phyloP scores from a whole-genome alignment of 257 asterid genomes.

The Verbascum thapsus region DNA sequence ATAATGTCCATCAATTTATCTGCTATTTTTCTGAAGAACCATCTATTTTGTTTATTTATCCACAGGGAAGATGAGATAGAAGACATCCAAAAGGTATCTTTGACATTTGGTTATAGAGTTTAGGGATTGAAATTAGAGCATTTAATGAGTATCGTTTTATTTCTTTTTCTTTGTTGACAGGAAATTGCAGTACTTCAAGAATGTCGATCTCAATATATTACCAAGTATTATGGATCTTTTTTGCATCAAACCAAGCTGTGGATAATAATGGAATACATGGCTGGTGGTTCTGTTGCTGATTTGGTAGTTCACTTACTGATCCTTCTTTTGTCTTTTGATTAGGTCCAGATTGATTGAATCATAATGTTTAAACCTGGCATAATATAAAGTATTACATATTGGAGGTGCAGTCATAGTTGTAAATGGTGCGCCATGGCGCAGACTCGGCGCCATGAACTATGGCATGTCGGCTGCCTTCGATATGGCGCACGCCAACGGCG shows the following conservation, averaged over 20 bases:
- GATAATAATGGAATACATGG: slow-evolving; percentile 99
- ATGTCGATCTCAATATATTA: slow-evolving; percentile 91
- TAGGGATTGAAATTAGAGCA: slow-evolving; percentile 15
- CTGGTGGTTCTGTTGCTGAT: slow-evolving; percentile 99
- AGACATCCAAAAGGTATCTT: slow-evolving; percentile 91
- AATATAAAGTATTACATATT: not conserved
- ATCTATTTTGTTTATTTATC: slow-evolving; percentile 24
- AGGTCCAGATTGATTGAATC: slow-evolving; percentile 13
- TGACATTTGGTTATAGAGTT: slow-evolving; percentile 27
- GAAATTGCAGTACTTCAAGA: slow-evolving; percentile 96
- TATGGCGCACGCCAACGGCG: no score
- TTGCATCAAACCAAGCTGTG: slow-evolving; percentile 87
- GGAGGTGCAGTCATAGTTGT: not conserved
- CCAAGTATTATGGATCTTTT: slow-evolving; percentile 92
- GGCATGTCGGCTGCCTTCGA: no score
- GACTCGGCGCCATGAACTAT: no score
- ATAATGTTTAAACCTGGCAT: slow-evolving; percentile 15
- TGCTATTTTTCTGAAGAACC: slow-evolving; percentile 32
- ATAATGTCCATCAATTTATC: not conserved
- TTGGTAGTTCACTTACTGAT: slow-evolving; percentile 55
- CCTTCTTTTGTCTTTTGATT: slow-evolving; percentile 28
- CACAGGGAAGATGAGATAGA: slow-evolving; percentile 98
- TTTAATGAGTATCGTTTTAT: slow-evolving; percentile 24
- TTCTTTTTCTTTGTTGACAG: slow-evolving; percentile 49
- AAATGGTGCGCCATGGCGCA: no score